Base-by-base conservation (phyloP, 1,284 basidiomycete species). In the Neonothopanus nambi region DNA sequence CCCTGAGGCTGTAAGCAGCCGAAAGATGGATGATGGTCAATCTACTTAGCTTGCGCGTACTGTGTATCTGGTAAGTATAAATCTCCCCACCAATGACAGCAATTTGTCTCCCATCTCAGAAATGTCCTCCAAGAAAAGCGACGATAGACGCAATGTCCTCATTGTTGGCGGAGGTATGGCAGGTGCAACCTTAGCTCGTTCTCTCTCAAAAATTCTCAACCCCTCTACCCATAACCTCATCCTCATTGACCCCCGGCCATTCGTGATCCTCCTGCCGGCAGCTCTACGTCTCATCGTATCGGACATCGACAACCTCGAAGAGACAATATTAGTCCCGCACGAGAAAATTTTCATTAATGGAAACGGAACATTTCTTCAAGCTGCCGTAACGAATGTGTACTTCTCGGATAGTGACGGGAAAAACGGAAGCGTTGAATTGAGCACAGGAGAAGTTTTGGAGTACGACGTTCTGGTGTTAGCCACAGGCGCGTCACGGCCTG, bases 381-480 rank as follows among this genome's bases (percentile, higher is more conserved):
- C 45, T 9, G 35, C 52, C 12, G 46, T 42, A 9, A 48, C 30
- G 5, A 21, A 37, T 3, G 42, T 54, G 6, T 20, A 44, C 15
- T 48, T 42, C 24, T 33, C 33, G 39, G n/a, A n/a, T 18, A 24
- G 42, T 5, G 57, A 62, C 1, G 67, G 67, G 7, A 65, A 70
- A 9, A 73, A 73, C 9, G 81, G 82, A 0, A 57, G 66, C 18
- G 67, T 87, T 12, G 60, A 74, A 0, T 70, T 86, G 21, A 70
- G 72, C 39, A 68, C 66, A 52, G 82, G 79, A 7, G 78, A 84
- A 61, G 65, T 61, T 17, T 57, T 87, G 15, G 59, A 67, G 7
- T 87, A 82, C 58, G 72, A 74, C 20, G 65, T 76, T 26, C 78
- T 88, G 40, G 70, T 87, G 15, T 64, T 89, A 23, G 78, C 84